Base-by-base conservation (phyloP, 1,284 basidiomycete species). In the Bjerkandera adusta region DNA sequence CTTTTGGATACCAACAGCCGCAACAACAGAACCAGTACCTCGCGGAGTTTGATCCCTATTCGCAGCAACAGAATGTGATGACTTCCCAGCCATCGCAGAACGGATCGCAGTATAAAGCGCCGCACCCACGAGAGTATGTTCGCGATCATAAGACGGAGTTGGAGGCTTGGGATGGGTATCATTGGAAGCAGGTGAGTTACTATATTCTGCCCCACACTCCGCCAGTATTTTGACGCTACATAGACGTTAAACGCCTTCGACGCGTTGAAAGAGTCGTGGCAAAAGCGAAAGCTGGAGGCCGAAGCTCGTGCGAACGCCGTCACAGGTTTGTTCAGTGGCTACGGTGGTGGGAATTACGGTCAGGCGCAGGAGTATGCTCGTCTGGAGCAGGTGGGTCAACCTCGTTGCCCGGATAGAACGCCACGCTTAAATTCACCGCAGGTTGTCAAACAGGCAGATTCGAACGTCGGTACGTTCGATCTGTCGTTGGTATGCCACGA, bases 151-250 rank as follows among this genome's bases (percentile, higher is more conserved):
- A 69, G 49, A 50, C 56, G 5, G 67, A 68, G 55, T 57, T 71
- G 27, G 69, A 70, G 56, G 42, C 52, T 13, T 70, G 69, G 69
- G 69, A 70, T 47, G 33, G 57, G 16, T 57, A 63, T 29, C 48
- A 66, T n/a, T 71, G 69, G 69, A 68, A 63, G 45, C 68, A 69
- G 59, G 62, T 61, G 35, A 18, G 40, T n/a, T n/a, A n/a, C n/a
- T n/a, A n/a, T n/a, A n/a, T 43, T 37, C 25, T 16, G 24, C 16
- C 18, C 21, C 1, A 29, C 20, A 16, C 10, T 7, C 21, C 32
- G 27, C 5, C 26, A 11, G 24, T 26, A 7, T 1, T 22, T 10
- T 25, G 16, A 42, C 30, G 5, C 32, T 15, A 12, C 21, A n/a
- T 36, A 65, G 63, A 58, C 58, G 5, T 54, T 65, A 36, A 66